Base-by-base conservation (phyloP, 2,329 filamentous ascomycete genomes). In the Nemania sp. region DNA sequence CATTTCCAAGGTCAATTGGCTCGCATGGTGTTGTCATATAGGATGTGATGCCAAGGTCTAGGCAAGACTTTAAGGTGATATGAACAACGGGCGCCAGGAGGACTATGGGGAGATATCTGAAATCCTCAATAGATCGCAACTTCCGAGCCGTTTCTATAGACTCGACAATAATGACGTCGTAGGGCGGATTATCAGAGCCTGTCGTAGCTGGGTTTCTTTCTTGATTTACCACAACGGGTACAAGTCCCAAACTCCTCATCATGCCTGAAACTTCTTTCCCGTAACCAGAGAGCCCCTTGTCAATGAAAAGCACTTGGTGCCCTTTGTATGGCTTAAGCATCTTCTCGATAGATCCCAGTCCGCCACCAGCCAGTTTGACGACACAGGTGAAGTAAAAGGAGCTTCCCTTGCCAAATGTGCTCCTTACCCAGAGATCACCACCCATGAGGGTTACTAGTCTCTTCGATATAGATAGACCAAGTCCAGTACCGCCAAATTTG, bases 11-110 rank as follows among this genome's bases (percentile, higher is more conserved):
- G 79, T 99, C 96, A 70, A 98, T 97, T 5, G 95, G 89, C 76
- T 95, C 88, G 81, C 96, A 98, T 8, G 96, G 96, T 18, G 94
- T 97, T 1, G 96, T 98, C 94, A 98, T 98, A 81, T 98, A 98
- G 58, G 94, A 98, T n/a, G 94, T 97, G 73, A 99, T 97, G 70
- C 96, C 95, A 71, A 98, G 87, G 79, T 98, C 96, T 67, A 98
- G 84, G 66, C 95, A 96, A 2, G 93, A 96, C 83, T 97, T 97
- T 74, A 99, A 86, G 79, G 90, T 97, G 73, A 98, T 93, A 69
- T 94, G 93, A 13, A 98, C 94, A 41, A 93, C 85, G 0, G 95
- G 94, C 52, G 94, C 96, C 53, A 98, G 83, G 69, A 98, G 88
- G 51, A 99, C 95, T 72, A 99, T 94, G 2, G 96, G 96, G 53